phyloP scores from a whole-genome alignment of 192 early-diverging fungal genomes.

The Mortierella hygrophila region DNA sequence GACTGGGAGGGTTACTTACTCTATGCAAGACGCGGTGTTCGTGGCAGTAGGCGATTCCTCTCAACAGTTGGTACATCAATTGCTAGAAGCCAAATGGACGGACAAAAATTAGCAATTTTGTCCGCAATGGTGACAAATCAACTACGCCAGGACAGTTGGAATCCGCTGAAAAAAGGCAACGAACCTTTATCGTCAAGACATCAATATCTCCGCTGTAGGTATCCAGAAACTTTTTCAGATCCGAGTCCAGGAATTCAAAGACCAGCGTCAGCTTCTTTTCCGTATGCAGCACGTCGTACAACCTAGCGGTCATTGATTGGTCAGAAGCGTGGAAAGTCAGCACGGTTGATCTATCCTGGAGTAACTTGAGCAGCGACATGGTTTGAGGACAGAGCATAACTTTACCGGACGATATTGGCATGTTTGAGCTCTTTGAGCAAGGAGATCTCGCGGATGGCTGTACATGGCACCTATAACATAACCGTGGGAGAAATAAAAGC shows the following conservation, averaged over 20 bases:
- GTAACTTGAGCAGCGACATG: background rate
- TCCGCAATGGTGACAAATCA: background rate
- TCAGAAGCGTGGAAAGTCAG: background rate
- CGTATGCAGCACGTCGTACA: constrained; percentile 97
- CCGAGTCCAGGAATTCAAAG: constrained; percentile 98
- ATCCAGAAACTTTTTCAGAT: constrained; percentile 99
- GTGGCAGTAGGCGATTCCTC: constrained; percentile 97
- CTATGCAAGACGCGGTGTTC: constrained; percentile 96
- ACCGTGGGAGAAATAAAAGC: background rate
- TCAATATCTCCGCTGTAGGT: constrained; percentile 87
- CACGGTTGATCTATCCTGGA: background rate
- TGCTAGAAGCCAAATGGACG: constrained; percentile 64
- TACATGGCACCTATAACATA: constrained; percentile 78
- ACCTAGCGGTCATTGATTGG: constrained; percentile 55
- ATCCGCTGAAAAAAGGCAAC: background rate
- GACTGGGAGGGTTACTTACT: constrained; percentile 51
- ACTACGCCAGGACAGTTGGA: background rate
- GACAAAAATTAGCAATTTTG: background rate
- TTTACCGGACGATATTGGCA: constrained; percentile 85
- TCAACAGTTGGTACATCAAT: constrained; percentile 97
- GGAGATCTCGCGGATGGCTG: constrained; percentile 90
- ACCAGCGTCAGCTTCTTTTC: constrained; percentile 98
- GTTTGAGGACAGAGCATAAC: background rate
- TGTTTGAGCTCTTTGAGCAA: constrained; percentile 88
- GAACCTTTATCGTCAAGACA: constrained; percentile 85